Percentiles rank a stretch among this genome's conserved stretches.
Evolutionary conservation across 331 rosid genomes (phyloP).

Genomic region (Rhamnella rubrinervis): DNA sequence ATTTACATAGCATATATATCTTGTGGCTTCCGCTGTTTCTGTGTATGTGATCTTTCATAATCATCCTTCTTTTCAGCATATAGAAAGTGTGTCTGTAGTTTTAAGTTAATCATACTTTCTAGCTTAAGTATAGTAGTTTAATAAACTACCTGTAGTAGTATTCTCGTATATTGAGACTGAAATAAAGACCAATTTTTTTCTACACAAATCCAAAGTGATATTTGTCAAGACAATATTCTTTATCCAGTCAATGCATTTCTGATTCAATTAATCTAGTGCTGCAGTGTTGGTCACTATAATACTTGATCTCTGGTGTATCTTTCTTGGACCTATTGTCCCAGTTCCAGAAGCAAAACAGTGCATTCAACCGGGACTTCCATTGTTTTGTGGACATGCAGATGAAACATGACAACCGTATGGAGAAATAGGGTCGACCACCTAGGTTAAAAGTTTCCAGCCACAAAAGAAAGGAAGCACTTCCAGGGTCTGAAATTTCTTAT

Average conservation of each 20-base stretch:
- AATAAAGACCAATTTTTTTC: too few relatives aligned
- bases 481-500: slow-evolving; percentile 11
- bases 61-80: too few relatives aligned
- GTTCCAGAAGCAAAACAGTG: slow-evolving; percentile 59
- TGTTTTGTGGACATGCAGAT: slow-evolving; percentile 56
- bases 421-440: neutral
- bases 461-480: slow-evolving; percentile 7
- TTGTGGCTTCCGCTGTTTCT: too few relatives aligned
- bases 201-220: too few relatives aligned
- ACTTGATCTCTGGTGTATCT: slow-evolving; percentile 97
- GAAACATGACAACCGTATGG: slow-evolving; percentile 20
- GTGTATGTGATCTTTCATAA: too few relatives aligned
- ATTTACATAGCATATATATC: too few relatives aligned
- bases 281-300: slow-evolving; percentile 95
- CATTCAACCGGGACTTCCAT: slow-evolving; percentile 71
- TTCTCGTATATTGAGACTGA: too few relatives aligned
- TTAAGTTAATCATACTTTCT: too few relatives aligned
- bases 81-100: too few relatives aligned
- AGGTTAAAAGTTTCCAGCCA: neutral
- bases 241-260: neutral
- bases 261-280: slow-evolving; percentile 35
- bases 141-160: too few relatives aligned
- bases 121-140: too few relatives aligned
- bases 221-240: too few relatives aligned
- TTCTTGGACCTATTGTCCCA: slow-evolving; percentile 78